Conservation (phyloP, 176 grass and related monocot genomes). For the Oryza glumipatula region DNA sequence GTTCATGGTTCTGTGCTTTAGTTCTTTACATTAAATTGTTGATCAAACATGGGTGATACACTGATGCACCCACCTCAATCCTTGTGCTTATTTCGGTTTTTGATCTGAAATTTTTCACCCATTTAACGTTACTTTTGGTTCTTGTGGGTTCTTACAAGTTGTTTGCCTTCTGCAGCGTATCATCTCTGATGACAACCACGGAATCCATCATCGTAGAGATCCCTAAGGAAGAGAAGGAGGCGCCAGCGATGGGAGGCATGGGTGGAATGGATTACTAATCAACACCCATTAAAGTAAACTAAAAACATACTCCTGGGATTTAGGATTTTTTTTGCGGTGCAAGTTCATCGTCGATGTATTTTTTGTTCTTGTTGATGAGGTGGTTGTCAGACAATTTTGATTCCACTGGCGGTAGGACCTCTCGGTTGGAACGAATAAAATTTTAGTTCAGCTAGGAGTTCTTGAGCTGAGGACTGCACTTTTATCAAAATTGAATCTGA, state of each 20-base stretch:
- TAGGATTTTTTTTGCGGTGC: slow-evolving; percentile 51
- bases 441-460: background rate
- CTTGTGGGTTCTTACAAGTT: background rate
- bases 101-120: background rate
- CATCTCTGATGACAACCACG: slow-evolving; percentile 93
- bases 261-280: slow-evolving; percentile 93
- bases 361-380: slow-evolving; percentile 29
- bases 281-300: slow-evolving; percentile 30
- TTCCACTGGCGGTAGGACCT: slow-evolving; percentile 37
- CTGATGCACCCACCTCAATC: background rate
- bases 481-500: slow-evolving; percentile 34
- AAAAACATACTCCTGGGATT: slow-evolving; percentile 18
- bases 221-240: slow-evolving; percentile 83
- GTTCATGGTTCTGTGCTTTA: background rate
- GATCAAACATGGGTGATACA: background rate
- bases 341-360: slow-evolving; percentile 51
- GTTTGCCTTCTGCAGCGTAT: slow-evolving; percentile 60
- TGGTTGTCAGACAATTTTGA: slow-evolving; percentile 48
- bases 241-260: slow-evolving; percentile 75
- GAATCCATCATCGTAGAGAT: slow-evolving; percentile 88
- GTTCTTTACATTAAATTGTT: background rate
- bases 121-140: background rate
- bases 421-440: slow-evolving; percentile 28
- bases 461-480: slow-evolving; percentile 8
- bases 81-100: background rate